Percentiles rank a stretch among this genome's conserved stretches.
Conservation (phyloP, 2,329 filamentous ascomycete species). For the Cytospora chrysosperma region DNA sequence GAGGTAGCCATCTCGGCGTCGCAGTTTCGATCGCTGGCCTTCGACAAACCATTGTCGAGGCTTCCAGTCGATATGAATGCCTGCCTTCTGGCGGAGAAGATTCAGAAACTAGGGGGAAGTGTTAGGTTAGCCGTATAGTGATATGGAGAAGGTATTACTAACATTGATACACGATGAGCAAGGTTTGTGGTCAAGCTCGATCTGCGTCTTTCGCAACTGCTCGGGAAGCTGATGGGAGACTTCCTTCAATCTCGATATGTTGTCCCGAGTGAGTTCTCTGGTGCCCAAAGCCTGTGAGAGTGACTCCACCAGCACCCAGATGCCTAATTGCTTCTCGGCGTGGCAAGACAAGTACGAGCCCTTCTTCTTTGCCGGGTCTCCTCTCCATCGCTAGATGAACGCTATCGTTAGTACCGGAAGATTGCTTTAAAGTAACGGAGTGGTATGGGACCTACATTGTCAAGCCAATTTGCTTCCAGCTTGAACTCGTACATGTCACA, state of each 20-base stretch:
- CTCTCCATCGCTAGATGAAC: background rate
- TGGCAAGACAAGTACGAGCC: background rate
- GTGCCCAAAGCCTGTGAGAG: background rate
- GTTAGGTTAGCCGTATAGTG: background rate
- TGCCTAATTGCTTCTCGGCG: constrained; percentile 5
- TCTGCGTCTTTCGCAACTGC: background rate
- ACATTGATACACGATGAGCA: background rate
- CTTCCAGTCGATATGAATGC: background rate
- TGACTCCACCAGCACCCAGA: background rate
- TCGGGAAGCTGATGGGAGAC: background rate
- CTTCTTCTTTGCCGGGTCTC: background rate
- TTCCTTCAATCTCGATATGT: background rate
- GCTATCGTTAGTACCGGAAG: background rate
- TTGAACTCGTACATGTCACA: background rate
- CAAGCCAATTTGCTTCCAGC: background rate
- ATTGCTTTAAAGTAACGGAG: rapidly evolving
- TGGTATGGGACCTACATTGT: background rate
- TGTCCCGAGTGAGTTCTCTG: rapidly evolving
- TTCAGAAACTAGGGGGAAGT: background rate
- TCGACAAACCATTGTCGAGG: background rate
- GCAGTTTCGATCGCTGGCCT: background rate
- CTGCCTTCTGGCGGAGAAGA: background rate
- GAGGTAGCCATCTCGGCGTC: background rate
- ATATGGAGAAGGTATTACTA: background rate
- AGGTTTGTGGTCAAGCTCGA: background rate